Percentiles rank a stretch among this genome's conserved stretches.
These are phyloP conservation scores for Fusarium compactum DNA, from an alignment of 2,329 filamentous ascomycete species.

Conservation along the genomic window DNA sequence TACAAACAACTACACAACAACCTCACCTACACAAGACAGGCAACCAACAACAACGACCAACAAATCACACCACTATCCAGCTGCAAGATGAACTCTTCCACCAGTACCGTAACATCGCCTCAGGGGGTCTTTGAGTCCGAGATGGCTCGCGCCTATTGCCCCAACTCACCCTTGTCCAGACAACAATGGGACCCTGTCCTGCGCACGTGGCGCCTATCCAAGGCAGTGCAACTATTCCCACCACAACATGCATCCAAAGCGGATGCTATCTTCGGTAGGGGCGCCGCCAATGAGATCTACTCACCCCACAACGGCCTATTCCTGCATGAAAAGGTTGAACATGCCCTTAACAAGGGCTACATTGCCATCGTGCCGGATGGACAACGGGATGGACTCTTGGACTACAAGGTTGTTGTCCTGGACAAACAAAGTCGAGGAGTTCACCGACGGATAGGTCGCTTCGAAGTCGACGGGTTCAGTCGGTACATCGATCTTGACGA, in stretches of 20 bases:
- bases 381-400: neutral
- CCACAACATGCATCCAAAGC: neutral
- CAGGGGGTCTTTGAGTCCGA: neutral
- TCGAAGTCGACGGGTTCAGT: neutral
- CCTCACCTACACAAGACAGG: too few species aligned
- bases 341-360: neutral
- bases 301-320: neutral
- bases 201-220: neutral
- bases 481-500: neutral
- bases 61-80: too few species aligned
- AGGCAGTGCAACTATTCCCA: neutral
- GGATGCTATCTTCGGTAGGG: neutral
- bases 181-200: neutral
- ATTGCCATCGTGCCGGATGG: neutral
- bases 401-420: neutral
- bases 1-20: too few species aligned
- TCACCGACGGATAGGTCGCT: neutral
- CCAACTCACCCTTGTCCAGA: rapidly evolving
- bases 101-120: neutral
- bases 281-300: neutral
- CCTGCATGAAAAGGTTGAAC: neutral
- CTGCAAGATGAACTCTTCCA: too few species aligned
- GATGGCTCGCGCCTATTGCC: neutral
- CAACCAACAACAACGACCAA: too few species aligned
- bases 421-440: neutral